Evolutionary conservation across 345 rosid genomes (phyloP).

Genomic region (Turritis glabra): DNA sequence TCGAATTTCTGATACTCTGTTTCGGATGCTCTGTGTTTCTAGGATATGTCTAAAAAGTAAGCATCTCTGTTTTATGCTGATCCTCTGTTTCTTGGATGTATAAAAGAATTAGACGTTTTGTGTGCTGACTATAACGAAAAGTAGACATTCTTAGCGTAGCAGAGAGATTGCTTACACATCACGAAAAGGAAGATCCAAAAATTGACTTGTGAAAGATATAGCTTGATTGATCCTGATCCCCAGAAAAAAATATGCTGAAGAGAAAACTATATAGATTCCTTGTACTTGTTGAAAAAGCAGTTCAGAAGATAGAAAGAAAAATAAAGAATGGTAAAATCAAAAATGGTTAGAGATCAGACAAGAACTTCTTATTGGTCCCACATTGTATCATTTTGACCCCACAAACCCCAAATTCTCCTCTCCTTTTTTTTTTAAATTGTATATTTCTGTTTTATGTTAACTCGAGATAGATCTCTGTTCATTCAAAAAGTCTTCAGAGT

Average conservation of each 20-base stretch:
- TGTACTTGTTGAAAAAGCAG: slow-evolving; percentile 38
- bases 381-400: slow-evolving; percentile 28
- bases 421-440: neutral
- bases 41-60: too few relatives aligned
- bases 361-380: slow-evolving; percentile 40
- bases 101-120: slow-evolving; percentile 10
- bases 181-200: slow-evolving; percentile 36
- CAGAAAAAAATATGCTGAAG: slow-evolving; percentile 15
- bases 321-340: slow-evolving; percentile 17
- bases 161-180: slow-evolving; percentile 41
- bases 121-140: slow-evolving; percentile 11
- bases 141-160: slow-evolving; percentile 42
- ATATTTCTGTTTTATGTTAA: neutral
- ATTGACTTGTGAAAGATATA: slow-evolving; percentile 36
- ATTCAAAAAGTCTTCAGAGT: slow-evolving; percentile 27
- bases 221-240: slow-evolving; percentile 36
- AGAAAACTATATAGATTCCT: slow-evolving; percentile 37
- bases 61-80: neutral
- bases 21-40: too few relatives aligned
- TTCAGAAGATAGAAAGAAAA: slow-evolving; percentile 21
- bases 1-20: neutral
- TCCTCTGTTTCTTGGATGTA: slow-evolving; percentile 17
- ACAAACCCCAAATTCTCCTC: slow-evolving; percentile 23
- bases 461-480: slow-evolving; percentile 34
- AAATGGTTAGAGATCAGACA: slow-evolving; percentile 33